Conservation (phyloP, 2,329 filamentous ascomycete species). For the Exophiala aquamarina region DNA sequence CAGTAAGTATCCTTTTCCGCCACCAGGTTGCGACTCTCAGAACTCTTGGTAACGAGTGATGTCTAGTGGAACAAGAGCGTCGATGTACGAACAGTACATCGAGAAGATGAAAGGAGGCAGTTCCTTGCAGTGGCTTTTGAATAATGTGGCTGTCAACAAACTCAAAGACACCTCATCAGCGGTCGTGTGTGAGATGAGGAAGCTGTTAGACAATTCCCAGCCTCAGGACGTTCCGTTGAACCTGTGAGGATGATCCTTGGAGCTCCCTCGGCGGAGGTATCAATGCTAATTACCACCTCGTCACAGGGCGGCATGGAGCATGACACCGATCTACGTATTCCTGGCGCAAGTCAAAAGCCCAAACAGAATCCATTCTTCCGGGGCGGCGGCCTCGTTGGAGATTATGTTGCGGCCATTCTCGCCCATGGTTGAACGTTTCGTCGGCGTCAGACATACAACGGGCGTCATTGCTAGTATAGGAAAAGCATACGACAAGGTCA, state of each 20-base stretch:
- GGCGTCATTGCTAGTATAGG: not conserved
- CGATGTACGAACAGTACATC: constrained; percentile 4
- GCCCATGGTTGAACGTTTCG: not conserved
- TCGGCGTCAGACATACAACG: not conserved
- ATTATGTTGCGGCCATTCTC: not conserved
- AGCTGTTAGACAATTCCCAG: not conserved
- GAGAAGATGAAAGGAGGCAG: not conserved
- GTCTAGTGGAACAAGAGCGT: not conserved
- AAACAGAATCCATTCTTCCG: not conserved
- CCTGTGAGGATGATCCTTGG: not conserved
- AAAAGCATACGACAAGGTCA: not conserved
- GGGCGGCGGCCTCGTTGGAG: not conserved
- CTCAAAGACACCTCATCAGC: not conserved
- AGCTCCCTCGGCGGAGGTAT: not conserved
- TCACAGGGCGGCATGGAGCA: not conserved
- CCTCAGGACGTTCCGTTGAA: not conserved
- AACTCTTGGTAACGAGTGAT: too few species aligned
- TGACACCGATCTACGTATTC: not conserved
- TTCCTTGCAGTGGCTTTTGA: constrained; percentile 1
- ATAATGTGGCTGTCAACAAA: constrained; percentile 1
- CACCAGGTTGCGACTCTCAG: too few species aligned
- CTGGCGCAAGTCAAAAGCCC: not conserved
- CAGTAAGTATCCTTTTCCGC: not conserved
- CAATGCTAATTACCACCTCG: not conserved
- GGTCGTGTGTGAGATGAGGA: not conserved